Base-by-base conservation (phyloP, 148 eudicot species). In the Euryodendron excelsum region DNA sequence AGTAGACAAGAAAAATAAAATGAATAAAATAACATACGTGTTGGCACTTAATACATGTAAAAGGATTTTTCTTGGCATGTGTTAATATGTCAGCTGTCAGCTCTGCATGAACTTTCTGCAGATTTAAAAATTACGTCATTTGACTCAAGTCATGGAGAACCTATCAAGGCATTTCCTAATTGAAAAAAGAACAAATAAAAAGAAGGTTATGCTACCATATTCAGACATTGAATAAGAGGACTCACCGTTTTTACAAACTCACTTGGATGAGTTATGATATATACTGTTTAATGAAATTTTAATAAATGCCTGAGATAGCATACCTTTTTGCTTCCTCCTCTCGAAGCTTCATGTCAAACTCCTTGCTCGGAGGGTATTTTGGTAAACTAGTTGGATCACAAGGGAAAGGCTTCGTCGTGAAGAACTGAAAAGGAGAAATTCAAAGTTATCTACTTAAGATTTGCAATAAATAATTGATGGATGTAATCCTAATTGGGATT, bases 251-350 rank as follows among this genome's bases (percentile, higher is more conserved):
- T 69, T 1, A 14, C 33, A 61, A 34, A 60, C 12, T 15, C 53
- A 60, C 64, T 27, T 45, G 37, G 53, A 44, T 27, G 74, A 34
- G 10, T 21, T 71, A 33, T 28, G 17, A 31, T 62, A 27, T 62
- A 27, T 12, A 52, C 31, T 4, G 37, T 1, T 10, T 52, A 36
- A 65, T 30, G 44, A 15, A 72, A 60, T 31, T 64, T 30, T 37
- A 44, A 71, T 37, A 47, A 31, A 39, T 52, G 20, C 37, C 33
- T 50, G 37, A 6, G 7, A 73, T 63, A 34, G 63, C 50, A 25
- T 87, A 92, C 98, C 97, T 91, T 89, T 80, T 89, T 58, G 87
- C 88, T 74, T 91, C 97, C 83, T 91, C 97, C 53, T 88, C 93
- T 82, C 91, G 88, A 77, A 89, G 72, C 87, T 88, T 94, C 58